Evolutionary conservation across 805 yeast genomes (phyloP).

Genomic region (Wickerhamiella sorbophila): DNA sequence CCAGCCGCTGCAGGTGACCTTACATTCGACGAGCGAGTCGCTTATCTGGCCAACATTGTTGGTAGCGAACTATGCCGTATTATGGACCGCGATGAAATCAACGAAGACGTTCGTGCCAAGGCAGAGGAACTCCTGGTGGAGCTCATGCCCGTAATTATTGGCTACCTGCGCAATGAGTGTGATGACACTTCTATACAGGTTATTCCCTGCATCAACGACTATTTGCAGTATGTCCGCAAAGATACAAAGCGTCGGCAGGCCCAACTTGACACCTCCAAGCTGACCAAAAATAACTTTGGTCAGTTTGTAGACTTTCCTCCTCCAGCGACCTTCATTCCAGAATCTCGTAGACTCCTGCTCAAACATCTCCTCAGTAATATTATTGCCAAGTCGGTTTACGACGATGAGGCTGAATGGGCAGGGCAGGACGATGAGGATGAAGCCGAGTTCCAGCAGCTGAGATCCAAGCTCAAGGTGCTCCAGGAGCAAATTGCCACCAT

Average conservation of each 20-base stretch:
- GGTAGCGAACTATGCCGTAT: slow-evolving; percentile 65
- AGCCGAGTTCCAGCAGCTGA: slow-evolving; percentile 48
- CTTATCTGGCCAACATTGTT: slow-evolving; percentile 57
- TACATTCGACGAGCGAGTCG: slow-evolving; percentile 62
- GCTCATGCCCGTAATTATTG: slow-evolving; percentile 58
- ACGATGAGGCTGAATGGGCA: slow-evolving; percentile 52
- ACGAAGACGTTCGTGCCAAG: slow-evolving; percentile 17
- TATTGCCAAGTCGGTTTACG: slow-evolving; percentile 66
- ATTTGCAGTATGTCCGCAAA: slow-evolving; percentile 46
- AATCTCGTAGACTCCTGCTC: slow-evolving; percentile 37
- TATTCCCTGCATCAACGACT: slow-evolving; percentile 66
- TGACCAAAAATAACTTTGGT: slow-evolving; percentile 21
- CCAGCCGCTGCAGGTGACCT: slow-evolving; percentile 27
- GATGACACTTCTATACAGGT: slow-evolving; percentile 81
- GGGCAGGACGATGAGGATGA: slow-evolving; percentile 17
- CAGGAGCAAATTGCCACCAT: slow-evolving; percentile 68
- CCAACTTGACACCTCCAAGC: slow-evolving; percentile 9
- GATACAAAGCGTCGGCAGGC: slow-evolving; percentile 32
- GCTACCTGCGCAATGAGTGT: slow-evolving; percentile 63
- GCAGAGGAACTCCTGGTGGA: slow-evolving; percentile 37
- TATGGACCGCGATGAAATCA: slow-evolving; percentile 32
- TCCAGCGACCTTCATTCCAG: slow-evolving; percentile 21
- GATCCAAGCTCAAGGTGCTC: slow-evolving; percentile 57
- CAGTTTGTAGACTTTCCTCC: slow-evolving; percentile 19
- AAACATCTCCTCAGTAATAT: slow-evolving; percentile 52